Evolutionary conservation across 1,284 basidiomycete genomes (phyloP).

Genomic region (Apiotrichum brassicae): DNA sequence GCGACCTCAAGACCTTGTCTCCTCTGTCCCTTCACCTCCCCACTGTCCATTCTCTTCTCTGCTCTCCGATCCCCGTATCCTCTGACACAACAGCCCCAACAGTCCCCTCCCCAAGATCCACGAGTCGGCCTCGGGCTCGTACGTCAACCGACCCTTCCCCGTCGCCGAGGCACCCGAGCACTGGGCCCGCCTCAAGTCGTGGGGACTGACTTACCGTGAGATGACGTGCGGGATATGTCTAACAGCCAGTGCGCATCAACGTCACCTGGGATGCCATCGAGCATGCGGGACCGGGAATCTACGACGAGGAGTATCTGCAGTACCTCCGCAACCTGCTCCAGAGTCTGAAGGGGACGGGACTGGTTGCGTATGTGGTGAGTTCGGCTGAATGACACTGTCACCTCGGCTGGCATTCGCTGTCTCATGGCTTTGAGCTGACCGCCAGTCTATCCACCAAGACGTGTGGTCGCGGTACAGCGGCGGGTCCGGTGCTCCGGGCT

Average conservation of each 20-base stretch:
- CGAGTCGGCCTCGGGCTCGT: constrained; percentile 57
- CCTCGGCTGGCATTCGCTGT: too few species aligned
- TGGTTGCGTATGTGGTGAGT: constrained; percentile 81
- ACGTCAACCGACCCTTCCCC: constrained; percentile 76
- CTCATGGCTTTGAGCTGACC: background rate
- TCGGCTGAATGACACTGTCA: background rate
- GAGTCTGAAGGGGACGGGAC: constrained; percentile 70
- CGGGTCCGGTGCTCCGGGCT: constrained; percentile 85
- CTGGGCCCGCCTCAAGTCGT: constrained; percentile 67
- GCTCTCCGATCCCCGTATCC: too few species aligned
- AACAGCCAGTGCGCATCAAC: constrained; percentile 75
- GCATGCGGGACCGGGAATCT: constrained; percentile 79
- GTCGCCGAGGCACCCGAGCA: constrained; percentile 75
- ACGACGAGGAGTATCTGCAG: constrained; percentile 73
- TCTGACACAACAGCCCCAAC: constrained; percentile 38
- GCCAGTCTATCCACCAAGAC: constrained; percentile 68
- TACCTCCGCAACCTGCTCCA: constrained; percentile 70
- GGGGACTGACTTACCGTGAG: constrained; percentile 79
- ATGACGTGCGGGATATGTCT: too few species aligned
- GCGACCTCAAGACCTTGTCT: too few species aligned
- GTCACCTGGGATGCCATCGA: constrained; percentile 97
- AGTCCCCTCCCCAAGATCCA: constrained; percentile 37
- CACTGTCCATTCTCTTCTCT: constrained; percentile 48
- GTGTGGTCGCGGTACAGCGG: constrained; percentile 94
- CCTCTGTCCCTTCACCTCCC: constrained; percentile 40